Conservation (phyloP, 352 stramenopile species). For the Phytophthora megakarya region DNA sequence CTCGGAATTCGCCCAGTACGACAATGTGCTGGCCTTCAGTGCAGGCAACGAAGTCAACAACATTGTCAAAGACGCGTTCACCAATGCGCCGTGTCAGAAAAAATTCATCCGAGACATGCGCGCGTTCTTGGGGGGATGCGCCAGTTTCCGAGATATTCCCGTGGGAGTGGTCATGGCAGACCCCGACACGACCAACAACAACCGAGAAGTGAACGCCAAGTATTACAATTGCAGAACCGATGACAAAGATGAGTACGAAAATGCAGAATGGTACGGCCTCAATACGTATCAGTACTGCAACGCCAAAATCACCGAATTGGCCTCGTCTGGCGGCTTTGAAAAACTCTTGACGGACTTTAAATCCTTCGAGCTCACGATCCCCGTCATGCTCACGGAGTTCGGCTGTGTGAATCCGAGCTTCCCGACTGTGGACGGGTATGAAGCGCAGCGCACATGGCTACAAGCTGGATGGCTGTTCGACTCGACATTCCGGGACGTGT, state of each 20-base stretch:
- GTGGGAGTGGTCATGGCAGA: slow-evolving; percentile 81
- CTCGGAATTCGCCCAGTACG: slow-evolving; percentile 80
- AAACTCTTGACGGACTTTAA: slow-evolving; percentile 65
- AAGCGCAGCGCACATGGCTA: slow-evolving; percentile 68
- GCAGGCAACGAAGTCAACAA: slow-evolving; percentile 88
- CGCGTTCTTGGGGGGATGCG: slow-evolving; percentile 61
- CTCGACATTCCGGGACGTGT: slow-evolving; percentile 54
- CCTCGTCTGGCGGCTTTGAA: slow-evolving; percentile 61
- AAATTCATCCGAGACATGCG: slow-evolving; percentile 90
- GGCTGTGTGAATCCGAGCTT: slow-evolving; percentile 78
- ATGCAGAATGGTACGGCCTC: slow-evolving; percentile 86
- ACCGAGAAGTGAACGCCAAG: slow-evolving; percentile 65
- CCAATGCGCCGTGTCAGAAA: slow-evolving; percentile 88
- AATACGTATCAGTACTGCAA: slow-evolving; percentile 89
- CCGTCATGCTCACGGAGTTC: slow-evolving; percentile 85
- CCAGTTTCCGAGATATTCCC: slow-evolving; percentile 63
- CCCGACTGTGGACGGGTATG: slow-evolving; percentile 68
- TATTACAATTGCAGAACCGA: slow-evolving; percentile 91
- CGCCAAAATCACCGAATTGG: slow-evolving; percentile 40
- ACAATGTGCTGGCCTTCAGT: slow-evolving; percentile 84
- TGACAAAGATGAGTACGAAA: slow-evolving; percentile 68
- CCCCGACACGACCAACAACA: slow-evolving; percentile 44
- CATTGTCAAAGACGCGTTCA: slow-evolving; percentile 39
- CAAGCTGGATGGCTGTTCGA: slow-evolving; percentile 64
- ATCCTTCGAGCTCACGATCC: slow-evolving; percentile 68